phyloP scores from a whole-genome alignment of 2,329 filamentous ascomycete species.

The Fusarium chuoi region DNA sequence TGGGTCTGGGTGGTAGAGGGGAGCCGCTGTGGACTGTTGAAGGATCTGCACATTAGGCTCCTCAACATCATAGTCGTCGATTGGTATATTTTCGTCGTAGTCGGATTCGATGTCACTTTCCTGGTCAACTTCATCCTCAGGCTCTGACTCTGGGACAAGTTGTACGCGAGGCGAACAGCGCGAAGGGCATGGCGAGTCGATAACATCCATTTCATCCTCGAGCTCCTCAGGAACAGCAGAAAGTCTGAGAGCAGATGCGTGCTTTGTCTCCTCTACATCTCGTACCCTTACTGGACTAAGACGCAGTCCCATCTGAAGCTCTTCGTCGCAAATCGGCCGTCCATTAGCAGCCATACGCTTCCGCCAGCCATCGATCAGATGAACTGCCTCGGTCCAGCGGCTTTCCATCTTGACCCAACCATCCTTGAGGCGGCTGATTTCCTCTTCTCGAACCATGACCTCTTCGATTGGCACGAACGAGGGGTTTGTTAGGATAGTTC shows the following conservation, averaged over 20 bases:
- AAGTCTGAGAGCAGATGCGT: slow-evolving; percentile 52
- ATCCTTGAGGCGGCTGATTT: slow-evolving; percentile 83
- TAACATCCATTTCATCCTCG: slow-evolving; percentile 46
- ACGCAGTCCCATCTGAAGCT: slow-evolving; percentile 74
- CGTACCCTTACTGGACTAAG: slow-evolving; percentile 68
- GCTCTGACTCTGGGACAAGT: slow-evolving; percentile 28
- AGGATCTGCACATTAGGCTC: slow-evolving; percentile 59
- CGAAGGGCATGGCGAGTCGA: slow-evolving; percentile 46
- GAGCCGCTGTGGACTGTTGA: slow-evolving; percentile 54
- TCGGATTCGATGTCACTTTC: slow-evolving; percentile 54
- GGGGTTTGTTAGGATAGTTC: slow-evolving; percentile 88
- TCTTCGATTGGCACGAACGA: slow-evolving; percentile 97
- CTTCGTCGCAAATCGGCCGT: slow-evolving; percentile 74
- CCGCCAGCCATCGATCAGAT: slow-evolving; percentile 92
- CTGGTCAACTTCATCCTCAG: slow-evolving; percentile 40
- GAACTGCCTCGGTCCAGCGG: slow-evolving; percentile 88
- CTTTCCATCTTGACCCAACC: slow-evolving; percentile 95
- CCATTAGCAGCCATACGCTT: slow-evolving; percentile 79
- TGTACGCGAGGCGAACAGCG: slow-evolving; percentile 30
- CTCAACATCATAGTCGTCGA: slow-evolving; percentile 55
- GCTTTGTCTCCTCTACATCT: slow-evolving; percentile 60
- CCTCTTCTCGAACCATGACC: slow-evolving; percentile 89
- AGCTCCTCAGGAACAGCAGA: slow-evolving; percentile 61
- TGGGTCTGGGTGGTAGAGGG: slow-evolving; percentile 40
- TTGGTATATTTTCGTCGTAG: slow-evolving; percentile 57